These are phyloP conservation scores for Lolium perenne DNA, from an alignment of 176 grass and related monocot species.

Conservation along the genomic window DNA sequence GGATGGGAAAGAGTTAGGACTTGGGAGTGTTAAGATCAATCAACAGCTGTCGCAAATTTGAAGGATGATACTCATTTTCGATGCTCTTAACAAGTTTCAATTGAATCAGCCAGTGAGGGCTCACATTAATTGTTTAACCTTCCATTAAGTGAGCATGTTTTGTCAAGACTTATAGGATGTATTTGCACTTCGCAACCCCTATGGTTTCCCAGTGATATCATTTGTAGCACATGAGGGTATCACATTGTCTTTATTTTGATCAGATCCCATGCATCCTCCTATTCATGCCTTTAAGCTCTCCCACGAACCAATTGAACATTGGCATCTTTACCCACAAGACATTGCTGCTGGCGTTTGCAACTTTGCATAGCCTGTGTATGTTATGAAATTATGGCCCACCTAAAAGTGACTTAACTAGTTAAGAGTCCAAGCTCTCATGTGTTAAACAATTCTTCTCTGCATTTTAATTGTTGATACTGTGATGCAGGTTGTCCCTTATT, in stretches of 20 bases:
- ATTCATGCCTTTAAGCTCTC: not conserved
- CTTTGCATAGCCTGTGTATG: too few relatives aligned
- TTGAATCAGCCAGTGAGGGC: not conserved
- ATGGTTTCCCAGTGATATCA: not conserved
- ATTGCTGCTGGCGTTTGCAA: not conserved
- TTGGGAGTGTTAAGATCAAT: not conserved
- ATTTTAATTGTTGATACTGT: constrained; percentile 3
- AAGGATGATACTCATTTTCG: not conserved
- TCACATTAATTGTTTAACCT: constrained; percentile 4
- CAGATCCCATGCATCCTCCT: not conserved
- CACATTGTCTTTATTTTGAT: not conserved
- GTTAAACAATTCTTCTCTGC: not conserved
- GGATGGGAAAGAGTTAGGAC: not conserved
- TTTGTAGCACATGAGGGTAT: not conserved
- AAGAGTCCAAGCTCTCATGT: not conserved
- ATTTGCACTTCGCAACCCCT: not conserved
- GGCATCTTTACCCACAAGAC: not conserved
- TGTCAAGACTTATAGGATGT: not conserved
- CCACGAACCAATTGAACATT: not conserved
- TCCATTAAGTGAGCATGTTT: not conserved
- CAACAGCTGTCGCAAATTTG: not conserved
- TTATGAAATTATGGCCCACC: not conserved
- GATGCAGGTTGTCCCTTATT: not conserved
- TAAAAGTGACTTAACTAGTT: constrained; percentile 1
- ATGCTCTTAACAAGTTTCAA: not conserved